phyloP scores from a whole-genome alignment of 2,329 filamentous ascomycete genomes.

The Anthostomella pinea region DNA sequence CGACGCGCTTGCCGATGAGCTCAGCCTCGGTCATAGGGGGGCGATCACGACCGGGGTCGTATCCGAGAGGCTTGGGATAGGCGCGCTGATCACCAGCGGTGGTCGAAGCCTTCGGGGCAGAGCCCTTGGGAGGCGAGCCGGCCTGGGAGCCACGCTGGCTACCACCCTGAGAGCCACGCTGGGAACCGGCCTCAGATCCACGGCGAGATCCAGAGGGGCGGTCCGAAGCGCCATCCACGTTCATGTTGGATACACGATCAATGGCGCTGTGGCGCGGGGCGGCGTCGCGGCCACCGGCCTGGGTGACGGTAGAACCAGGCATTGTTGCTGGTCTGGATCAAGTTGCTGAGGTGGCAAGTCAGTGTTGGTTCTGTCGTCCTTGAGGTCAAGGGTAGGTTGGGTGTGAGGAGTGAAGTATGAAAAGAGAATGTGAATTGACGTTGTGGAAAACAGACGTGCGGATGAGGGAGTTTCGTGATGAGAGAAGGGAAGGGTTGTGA shows the following conservation, averaged over 20 bases:
- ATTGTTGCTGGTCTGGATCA: constrained; percentile 5
- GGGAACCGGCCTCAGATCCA: constrained; percentile 7
- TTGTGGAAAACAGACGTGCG: too few relatives aligned
- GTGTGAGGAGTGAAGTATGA: too few relatives aligned
- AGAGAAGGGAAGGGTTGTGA: too few relatives aligned
- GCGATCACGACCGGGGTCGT: constrained; percentile 20
- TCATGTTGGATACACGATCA: constrained; percentile 14
- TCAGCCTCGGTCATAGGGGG: constrained; percentile 29
- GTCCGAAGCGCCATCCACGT: constrained; percentile 21
- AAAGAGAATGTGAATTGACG: too few relatives aligned
- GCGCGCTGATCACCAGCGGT: constrained; percentile 1
- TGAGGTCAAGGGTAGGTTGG: too few relatives aligned
- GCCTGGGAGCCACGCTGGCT: constrained; percentile 11
- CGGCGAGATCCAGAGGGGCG: constrained; percentile 6
- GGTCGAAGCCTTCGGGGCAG: neutral
- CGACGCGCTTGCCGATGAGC: constrained; percentile 46
- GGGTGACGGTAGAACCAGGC: constrained; percentile 3
- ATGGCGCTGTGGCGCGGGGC: constrained; percentile 5
- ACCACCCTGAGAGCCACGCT: constrained; percentile 8
- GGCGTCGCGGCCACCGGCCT: neutral
- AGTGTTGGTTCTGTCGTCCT: too few relatives aligned
- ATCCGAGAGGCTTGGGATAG: constrained; percentile 7
- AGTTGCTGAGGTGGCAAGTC: too few relatives aligned
- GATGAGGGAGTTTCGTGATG: too few relatives aligned
- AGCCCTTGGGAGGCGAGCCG: constrained; percentile 9